Evolutionary conservation across 768 basidiomycete species (phyloP).

Genomic region (Strobilomyces echinocephalus): DNA sequence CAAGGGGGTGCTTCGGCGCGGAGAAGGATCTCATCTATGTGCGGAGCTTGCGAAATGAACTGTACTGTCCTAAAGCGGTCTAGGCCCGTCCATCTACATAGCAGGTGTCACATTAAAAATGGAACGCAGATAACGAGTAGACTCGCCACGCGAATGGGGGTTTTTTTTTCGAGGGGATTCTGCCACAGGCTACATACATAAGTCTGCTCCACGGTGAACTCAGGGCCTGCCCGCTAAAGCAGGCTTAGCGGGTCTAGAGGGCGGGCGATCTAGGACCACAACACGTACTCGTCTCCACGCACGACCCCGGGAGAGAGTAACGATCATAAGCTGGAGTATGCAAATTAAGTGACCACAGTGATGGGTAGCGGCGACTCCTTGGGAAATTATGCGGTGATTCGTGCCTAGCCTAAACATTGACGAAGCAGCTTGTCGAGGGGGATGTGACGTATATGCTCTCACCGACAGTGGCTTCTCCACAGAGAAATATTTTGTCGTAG

Average conservation of each 20-base stretch:
- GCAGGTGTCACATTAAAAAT: neutral
- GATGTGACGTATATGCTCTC: neutral
- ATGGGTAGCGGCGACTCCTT: neutral
- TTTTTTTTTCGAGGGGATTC: neutral
- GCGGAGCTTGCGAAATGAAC: slow-evolving; percentile 4
- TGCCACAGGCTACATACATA: no score
- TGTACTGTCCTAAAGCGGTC: slow-evolving; percentile 7
- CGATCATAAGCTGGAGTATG: neutral
- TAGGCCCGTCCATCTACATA: neutral
- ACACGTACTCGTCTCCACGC: neutral
- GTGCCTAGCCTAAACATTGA: neutral
- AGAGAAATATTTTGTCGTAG: neutral
- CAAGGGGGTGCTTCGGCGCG: neutral
- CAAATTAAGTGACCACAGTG: slow-evolving; percentile 4
- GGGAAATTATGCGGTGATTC: neutral
- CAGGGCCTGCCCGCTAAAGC: neutral
- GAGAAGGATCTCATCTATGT: slow-evolving; percentile 5
- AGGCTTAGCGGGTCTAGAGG: neutral
- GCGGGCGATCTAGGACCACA: neutral
- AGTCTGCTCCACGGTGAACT: neutral
- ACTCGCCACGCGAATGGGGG: neutral
- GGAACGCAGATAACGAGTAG: neutral
- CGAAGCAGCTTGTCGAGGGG: neutral
- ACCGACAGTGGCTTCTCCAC: neutral
- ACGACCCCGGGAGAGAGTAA: no score